Conservation (phyloP, 2,329 filamentous ascomycete species). For the Sporothrix sp. region DNA sequence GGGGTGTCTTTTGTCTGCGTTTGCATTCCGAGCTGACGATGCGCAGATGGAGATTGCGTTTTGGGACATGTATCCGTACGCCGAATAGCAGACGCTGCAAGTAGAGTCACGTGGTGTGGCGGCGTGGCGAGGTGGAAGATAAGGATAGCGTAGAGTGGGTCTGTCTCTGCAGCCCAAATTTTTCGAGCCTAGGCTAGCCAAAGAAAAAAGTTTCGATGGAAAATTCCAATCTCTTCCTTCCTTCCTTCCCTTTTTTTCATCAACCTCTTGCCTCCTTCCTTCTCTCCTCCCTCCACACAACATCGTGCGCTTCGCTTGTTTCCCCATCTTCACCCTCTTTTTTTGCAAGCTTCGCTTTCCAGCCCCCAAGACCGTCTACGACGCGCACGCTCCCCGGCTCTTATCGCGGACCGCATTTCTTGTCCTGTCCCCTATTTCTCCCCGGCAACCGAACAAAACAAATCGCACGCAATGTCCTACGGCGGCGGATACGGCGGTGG, state of each 20-base stretch:
- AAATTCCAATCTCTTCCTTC: slow-evolving; percentile 15
- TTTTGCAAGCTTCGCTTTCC: neutral
- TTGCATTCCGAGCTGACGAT: too few species aligned
- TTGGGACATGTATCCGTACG: too few species aligned
- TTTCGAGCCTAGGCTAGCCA: slow-evolving; percentile 6
- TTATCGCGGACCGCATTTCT: neutral
- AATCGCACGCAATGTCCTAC: slow-evolving; percentile 35
- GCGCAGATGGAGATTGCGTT: slow-evolving; percentile 67
- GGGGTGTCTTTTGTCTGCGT: too few species aligned
- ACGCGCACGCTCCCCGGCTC: neutral
- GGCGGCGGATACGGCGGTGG: slow-evolving; percentile 31
- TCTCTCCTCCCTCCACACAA: neutral
- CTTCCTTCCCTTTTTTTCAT: slow-evolving; percentile 6
- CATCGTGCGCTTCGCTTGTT: neutral
- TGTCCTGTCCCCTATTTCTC: neutral
- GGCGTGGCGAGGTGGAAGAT: neutral
- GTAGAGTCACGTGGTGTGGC: slow-evolving; percentile 13
- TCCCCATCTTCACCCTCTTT: neutral
- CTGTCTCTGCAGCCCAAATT: slow-evolving; percentile 3
- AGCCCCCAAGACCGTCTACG: too few species aligned
- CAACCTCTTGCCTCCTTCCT: neutral
- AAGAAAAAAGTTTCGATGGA: slow-evolving; percentile 16
- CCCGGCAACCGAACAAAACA: slow-evolving; percentile 1
- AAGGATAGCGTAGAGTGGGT: slow-evolving; percentile 1
- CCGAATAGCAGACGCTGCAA: neutral